Conservation (phyloP, 306 rosid genomes). For the Castanea crenata region DNA sequence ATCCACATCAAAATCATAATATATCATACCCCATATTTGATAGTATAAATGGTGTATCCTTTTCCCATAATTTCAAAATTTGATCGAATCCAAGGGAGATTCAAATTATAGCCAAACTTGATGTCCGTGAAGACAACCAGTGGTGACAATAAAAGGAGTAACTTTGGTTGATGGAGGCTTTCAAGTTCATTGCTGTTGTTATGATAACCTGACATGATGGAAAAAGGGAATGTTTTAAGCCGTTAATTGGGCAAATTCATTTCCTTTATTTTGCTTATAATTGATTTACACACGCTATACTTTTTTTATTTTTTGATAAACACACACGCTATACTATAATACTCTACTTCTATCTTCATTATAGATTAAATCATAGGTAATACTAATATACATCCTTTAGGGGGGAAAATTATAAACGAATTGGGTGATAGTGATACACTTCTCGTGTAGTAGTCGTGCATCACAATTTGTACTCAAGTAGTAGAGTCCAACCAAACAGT, state of each 20-base stretch:
- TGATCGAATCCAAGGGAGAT: constrained; percentile 53
- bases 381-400: no score
- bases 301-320: no score
- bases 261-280: not conserved
- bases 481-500: no score
- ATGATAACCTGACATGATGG: constrained; percentile 12
- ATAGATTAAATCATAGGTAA: not conserved
- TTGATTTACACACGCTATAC: not conserved
- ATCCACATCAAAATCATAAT: not conserved
- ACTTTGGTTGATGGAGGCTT: constrained; percentile 5
- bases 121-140: constrained; percentile 9
- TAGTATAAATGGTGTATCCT: not conserved
- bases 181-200: constrained; percentile 1
- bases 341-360: not conserved
- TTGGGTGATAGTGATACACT: no score
- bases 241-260: not conserved
- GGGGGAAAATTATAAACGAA: no score
- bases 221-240: not conserved
- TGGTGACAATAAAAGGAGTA: not conserved
- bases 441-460: no score
- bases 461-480: no score
- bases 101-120: constrained; percentile 23
- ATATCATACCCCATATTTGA: not conserved
- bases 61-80: constrained; percentile 3
- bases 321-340: not conserved